Conservation (phyloP, 1,284 basidiomycete species). For the Trichosporon asahii region DNA sequence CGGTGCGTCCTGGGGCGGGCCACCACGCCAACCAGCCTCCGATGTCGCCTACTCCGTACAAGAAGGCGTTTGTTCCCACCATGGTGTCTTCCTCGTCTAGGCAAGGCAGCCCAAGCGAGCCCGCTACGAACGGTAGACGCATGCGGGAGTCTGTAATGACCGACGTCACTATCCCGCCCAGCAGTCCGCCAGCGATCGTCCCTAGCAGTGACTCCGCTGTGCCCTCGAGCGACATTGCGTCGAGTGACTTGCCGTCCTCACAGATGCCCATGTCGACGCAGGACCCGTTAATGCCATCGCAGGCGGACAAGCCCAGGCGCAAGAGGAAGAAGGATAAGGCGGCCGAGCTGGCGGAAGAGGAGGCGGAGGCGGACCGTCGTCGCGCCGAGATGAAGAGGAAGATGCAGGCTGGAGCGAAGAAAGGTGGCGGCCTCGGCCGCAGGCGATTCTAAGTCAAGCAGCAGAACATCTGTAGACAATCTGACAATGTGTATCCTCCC, state of each 20-base stretch:
- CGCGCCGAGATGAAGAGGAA: constrained; percentile 36
- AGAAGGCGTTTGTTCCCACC: background rate
- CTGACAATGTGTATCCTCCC: background rate
- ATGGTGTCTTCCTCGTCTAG: background rate
- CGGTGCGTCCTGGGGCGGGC: background rate
- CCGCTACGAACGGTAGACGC: background rate
- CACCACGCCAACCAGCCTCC: constrained; percentile 10
- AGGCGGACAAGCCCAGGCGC: constrained; percentile 12
- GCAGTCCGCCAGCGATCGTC: background rate
- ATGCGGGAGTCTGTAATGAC: background rate
- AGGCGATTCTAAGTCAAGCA: constrained; percentile 6
- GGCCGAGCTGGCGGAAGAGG: constrained; percentile 35
- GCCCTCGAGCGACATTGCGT: background rate
- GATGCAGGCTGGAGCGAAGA: constrained; percentile 35
- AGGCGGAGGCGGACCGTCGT: constrained; percentile 33
- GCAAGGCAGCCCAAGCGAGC: background rate
- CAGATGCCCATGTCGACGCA: constrained; percentile 15
- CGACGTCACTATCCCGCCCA: background rate
- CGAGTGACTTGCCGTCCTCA: background rate
- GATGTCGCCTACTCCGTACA: constrained; percentile 19
- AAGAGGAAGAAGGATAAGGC: constrained; percentile 32
- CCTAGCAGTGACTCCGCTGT: constrained; percentile 5
- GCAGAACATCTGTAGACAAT: background rate
- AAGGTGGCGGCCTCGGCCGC: constrained; percentile 23
- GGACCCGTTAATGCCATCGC: constrained; percentile 22